Base-by-base conservation (phyloP, 208 protist genomes). In the Jaenimonas drosophilae region DNA sequence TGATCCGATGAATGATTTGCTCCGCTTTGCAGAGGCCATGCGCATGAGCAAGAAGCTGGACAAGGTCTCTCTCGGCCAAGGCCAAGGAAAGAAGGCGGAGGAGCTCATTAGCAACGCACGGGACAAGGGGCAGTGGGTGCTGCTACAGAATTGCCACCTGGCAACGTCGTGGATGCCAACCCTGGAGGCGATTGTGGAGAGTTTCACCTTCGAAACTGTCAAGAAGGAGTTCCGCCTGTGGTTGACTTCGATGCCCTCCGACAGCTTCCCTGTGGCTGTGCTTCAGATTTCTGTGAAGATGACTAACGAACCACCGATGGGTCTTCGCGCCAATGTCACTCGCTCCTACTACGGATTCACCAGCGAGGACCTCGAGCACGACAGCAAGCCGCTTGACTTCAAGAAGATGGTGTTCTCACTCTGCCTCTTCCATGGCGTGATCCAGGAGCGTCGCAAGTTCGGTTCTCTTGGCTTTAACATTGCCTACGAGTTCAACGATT, bases 231-330 rank as follows among this genome's bases (percentile, higher is more conserved):
- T 99, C 67, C 76, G 97, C 2, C 62, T 99, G 25, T 99, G 97
- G 96, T 76, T 99, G 11, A 99, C 97, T 12, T 96, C 93, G 16
- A 98, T 99, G 92, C 97, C 97, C 9, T 92, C 86, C 14, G 36
- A 65, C 17, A 73, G 64, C 11, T 99, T 99, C 77, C 97, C 97
- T n/a, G 95, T 98, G 16, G 64, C 93, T 4, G 96, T 99, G 54
- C 69, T 99, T 63, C 96, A 99, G 63, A 96, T 92, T 37, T 74
- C 93, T 17, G 84, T 98, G 45, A 99, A 99, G 77, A 97, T 99
- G 88, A 98, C 97, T 19, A 98, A 98, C 63, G 97, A 99, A 72
- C 97, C 97, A n/a, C 97, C 97, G 21, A 96, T 94, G 76, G 95
- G 96, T 9, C 67, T 99, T 30, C 86, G 95, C 31, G 82, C 94